These are phyloP conservation scores for Grifola frondosa DNA, from an alignment of 1,284 basidiomycete genomes.

Conservation along the genomic window DNA sequence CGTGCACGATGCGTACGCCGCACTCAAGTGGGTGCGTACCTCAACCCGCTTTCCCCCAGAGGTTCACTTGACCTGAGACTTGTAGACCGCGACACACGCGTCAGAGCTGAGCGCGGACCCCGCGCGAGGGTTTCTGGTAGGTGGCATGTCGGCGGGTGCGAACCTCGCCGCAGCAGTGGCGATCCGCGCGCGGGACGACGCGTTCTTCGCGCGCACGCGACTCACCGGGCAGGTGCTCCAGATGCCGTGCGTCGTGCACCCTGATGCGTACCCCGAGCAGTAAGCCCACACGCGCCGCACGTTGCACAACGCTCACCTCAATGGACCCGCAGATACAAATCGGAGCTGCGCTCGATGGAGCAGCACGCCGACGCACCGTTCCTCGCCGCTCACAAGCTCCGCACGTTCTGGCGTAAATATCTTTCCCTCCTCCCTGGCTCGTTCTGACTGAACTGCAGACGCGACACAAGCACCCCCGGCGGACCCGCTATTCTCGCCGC, in stretches of 20 bases:
- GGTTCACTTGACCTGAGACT: not conserved
- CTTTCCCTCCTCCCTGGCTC: not conserved
- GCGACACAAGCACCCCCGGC: constrained; percentile 1
- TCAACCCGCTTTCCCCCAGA: no score
- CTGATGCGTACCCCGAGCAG: constrained; percentile 3
- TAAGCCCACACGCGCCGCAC: no score
- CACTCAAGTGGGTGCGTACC: constrained; percentile 34
- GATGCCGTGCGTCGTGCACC: constrained; percentile 10
- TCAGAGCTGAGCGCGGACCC: constrained; percentile 7
- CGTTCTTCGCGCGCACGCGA: constrained; percentile 12
- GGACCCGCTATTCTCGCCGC: constrained; percentile 16
- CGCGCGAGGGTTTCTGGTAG: constrained; percentile 22
- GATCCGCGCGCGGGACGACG: constrained; percentile 20
- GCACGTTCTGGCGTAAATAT: constrained; percentile 3
- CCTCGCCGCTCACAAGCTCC: constrained; percentile 5
- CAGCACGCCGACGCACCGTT: constrained; percentile 7
- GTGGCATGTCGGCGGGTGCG: constrained; percentile 26
- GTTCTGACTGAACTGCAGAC: not conserved
- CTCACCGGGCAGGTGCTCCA: constrained; percentile 17
- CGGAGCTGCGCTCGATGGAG: constrained; percentile 4
- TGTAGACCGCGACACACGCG: constrained; percentile 8
- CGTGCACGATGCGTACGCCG: constrained; percentile 37
- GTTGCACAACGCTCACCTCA: not conserved
- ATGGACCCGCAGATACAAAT: not conserved
- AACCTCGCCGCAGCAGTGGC: constrained; percentile 21